Evolutionary conservation across 169 alveolate species (phyloP).

Genomic region (Blepharisma undulans): DNA sequence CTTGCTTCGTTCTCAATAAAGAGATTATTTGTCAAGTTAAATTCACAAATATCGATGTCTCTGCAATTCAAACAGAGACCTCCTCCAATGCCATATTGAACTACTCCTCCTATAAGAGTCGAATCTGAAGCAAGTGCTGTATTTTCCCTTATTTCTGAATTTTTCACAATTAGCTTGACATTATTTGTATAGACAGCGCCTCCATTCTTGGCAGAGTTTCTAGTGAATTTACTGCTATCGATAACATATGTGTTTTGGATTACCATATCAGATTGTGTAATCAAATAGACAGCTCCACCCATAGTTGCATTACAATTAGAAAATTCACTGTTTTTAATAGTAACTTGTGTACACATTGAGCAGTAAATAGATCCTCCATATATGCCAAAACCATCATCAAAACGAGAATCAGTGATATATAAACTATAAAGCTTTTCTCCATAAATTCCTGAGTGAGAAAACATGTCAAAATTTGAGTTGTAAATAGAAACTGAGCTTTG

Average conservation of each 20-base stretch:
- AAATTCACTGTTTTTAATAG: not conserved
- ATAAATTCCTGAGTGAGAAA: not conserved
- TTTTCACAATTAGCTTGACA: not conserved
- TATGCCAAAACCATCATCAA: not conserved
- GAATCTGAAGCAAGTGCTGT: not conserved
- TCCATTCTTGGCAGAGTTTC: not conserved
- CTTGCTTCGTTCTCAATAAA: constrained; percentile 18
- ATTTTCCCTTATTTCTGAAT: not conserved
- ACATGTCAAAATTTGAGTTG: not conserved
- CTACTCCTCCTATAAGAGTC: not conserved
- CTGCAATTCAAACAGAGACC: not conserved
- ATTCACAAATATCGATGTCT: not conserved
- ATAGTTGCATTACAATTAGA: not conserved
- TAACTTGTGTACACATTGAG: not conserved
- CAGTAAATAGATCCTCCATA: not conserved
- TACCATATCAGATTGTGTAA: not conserved
- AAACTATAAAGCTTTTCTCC: not conserved
- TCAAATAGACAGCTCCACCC: not conserved
- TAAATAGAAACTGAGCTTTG: not conserved
- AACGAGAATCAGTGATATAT: not conserved
- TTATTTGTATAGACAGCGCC: not conserved
- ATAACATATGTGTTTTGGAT: not conserved
- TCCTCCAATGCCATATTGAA: not conserved
- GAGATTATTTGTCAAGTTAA: not conserved
- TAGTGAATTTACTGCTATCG: not conserved